Evolutionary conservation across 2,329 filamentous ascomycete genomes (phyloP).

Genomic region (Aspergillus aculeatinus): DNA sequence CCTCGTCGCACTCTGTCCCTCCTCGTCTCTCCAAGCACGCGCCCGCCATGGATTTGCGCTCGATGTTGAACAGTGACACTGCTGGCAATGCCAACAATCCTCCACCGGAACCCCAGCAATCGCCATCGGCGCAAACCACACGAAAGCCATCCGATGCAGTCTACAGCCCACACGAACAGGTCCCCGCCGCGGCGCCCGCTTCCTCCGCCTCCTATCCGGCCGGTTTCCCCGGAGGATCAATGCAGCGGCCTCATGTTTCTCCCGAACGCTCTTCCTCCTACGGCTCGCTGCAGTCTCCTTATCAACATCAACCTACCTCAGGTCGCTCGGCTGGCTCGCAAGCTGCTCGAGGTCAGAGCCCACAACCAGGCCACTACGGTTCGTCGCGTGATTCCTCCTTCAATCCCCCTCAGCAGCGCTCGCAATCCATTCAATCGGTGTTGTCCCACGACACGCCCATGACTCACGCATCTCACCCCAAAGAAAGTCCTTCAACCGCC

Average conservation of each 20-base stretch:
- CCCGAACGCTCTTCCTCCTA: slow-evolving; percentile 44
- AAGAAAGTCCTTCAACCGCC: slow-evolving; percentile 36
- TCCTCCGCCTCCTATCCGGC: slow-evolving; percentile 27
- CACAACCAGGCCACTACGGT: slow-evolving; percentile 32
- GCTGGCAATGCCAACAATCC: slow-evolving; percentile 32
- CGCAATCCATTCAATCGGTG: slow-evolving; percentile 42
- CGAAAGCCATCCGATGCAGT: slow-evolving; percentile 29
- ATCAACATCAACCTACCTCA: slow-evolving; percentile 39
- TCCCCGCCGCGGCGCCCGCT: slow-evolving; percentile 16
- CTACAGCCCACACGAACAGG: slow-evolving; percentile 28
- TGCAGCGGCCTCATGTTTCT: slow-evolving; percentile 44
- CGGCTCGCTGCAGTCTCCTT: slow-evolving; percentile 40
- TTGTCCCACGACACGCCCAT: slow-evolving; percentile 35
- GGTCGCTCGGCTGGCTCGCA: slow-evolving; percentile 31
- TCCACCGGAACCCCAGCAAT: slow-evolving; percentile 25
- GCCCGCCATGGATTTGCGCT: slow-evolving; percentile 52
- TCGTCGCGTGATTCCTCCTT: slow-evolving; percentile 40
- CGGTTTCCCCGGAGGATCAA: slow-evolving; percentile 31
- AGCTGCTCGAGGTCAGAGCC: slow-evolving; percentile 36
- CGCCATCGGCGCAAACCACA: slow-evolving; percentile 28
- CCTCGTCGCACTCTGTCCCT: neutral
- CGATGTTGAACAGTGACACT: slow-evolving; percentile 52
- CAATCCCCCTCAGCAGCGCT: slow-evolving; percentile 39
- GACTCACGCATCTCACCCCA: slow-evolving; percentile 33
- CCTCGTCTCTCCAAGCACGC: neutral